Base-by-base conservation (phyloP, 2,329 filamentous ascomycete species). In the Apiospora arundinis region DNA sequence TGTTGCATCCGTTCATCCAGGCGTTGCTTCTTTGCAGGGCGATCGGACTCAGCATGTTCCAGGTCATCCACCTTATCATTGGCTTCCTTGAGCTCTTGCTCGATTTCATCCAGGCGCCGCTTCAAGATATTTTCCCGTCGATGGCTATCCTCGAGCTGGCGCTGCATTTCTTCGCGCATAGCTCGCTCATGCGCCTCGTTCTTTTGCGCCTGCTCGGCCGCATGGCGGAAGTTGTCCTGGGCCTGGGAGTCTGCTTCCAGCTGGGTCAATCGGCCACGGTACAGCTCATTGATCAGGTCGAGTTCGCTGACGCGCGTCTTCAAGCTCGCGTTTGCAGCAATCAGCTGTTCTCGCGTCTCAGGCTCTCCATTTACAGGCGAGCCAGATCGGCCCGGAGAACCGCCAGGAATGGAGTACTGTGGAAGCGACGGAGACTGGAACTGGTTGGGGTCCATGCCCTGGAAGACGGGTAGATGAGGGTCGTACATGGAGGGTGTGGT, bases 221-320 rank as follows among this genome's bases (percentile, higher is more conserved):
- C 76, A 72, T 83, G 81, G 21, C 82, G 81, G 71, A 78, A 87
- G 83, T 82, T 90, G 83, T 74, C 89, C 86, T 78, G 90, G 83
- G 78, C 91, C 84, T 69, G 92, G 79, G 95, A 93, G 78, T 92
- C 92, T 75, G 91, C 89, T 79, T 97, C 94, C 16, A 96, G 86
- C 79, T 96, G 93, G 87, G 80, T 91, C 82, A 98, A 90, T 14
- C 92, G 89, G 48, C 92, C 92, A 68, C 92, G 88, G 81, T 94
- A 95, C 63, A 95, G 85, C 78, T 93, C 92, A 77, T 95, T 98
- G 85, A 99, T 98, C 69, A 99, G 89, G 80, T 99, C 96, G 32
- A 99, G 88, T 81, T 99, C 96, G 76, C 92, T 96, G 45, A 99
- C 95, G 56, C 96, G 92, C 0, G 96, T 99, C 84, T 97, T 97